Evolutionary conservation across 352 stramenopile genomes (phyloP).

Genomic region (Phytopythium vexans): DNA sequence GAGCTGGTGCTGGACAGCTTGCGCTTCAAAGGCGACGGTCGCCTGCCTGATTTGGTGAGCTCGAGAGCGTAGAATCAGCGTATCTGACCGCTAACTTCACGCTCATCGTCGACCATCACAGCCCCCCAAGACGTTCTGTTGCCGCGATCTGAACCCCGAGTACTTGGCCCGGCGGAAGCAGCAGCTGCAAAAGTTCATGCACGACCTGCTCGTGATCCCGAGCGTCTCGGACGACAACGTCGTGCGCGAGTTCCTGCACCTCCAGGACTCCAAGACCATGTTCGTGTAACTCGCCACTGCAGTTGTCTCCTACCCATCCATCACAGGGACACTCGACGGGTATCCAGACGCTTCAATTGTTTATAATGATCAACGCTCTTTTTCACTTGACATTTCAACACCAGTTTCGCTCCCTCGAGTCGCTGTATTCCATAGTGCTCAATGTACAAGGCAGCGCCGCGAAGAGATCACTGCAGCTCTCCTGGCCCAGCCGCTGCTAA

Average conservation of each 20-base stretch:
- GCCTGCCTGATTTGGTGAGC: slow-evolving; percentile 38
- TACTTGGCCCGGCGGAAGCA: slow-evolving; percentile 51
- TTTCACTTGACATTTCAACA: too few relatives aligned
- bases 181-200: slow-evolving; percentile 51
- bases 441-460: too few relatives aligned
- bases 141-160: slow-evolving; percentile 70
- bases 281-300: slow-evolving; percentile 41
- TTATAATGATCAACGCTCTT: too few relatives aligned
- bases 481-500: too few relatives aligned
- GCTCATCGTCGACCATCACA: slow-evolving; percentile 3
- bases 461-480: too few relatives aligned
- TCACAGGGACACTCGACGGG: too few relatives aligned
- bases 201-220: slow-evolving; percentile 62
- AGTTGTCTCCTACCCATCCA: too few relatives aligned
- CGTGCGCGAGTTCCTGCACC: slow-evolving; percentile 61
- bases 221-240: slow-evolving; percentile 46
- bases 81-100: too few relatives aligned
- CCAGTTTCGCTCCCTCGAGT: too few relatives aligned
- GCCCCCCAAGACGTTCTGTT: slow-evolving; percentile 72
- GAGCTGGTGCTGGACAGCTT: slow-evolving; percentile 22
- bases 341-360: too few relatives aligned
- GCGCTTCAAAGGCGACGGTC: slow-evolving; percentile 35
- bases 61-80: too few relatives aligned
- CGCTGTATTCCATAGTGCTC: too few relatives aligned
- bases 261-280: slow-evolving; percentile 56